Base-by-base conservation (phyloP, 176 grass and related monocot genomes). In the Triticum timopheevii region DNA sequence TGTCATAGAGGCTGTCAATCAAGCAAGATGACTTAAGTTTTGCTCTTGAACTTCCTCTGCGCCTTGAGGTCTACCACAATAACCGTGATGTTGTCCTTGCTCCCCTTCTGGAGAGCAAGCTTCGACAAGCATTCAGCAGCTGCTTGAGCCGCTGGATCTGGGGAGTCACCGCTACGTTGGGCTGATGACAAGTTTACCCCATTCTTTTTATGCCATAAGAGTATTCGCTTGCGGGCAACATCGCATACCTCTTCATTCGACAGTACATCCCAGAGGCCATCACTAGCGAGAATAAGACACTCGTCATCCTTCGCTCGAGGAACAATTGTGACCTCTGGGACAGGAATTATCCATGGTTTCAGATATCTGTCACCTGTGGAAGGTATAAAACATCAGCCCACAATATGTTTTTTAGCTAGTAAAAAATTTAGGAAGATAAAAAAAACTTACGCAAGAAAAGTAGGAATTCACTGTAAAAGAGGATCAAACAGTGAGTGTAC, bases 341-440 rank as follows among this genome's bases (percentile, higher is more conserved):
- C 95, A 44, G 93, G 87, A 76, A 95, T 97, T 79, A 97, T 97
- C 93, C 95, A 95, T 83, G 95, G 95, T 87, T 97, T 97, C 87
- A 97, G 84, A 82, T 95, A 97, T 85, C 92, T 76, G 27, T 76
- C 73, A 88, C 73, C 94, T 97, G 93, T 82, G 85, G 69, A 45
- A 80, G 36, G 72, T 62, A 76, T 8, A 84, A 30, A 34, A 58
- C 33, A 76, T 40, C 34, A 77, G 66, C 7, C 23, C 22, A 85
- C 15, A 20, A 63, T 10, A 49, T 69, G 44, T 34, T 69, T 38
- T 17, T 73, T 42, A 80, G 10, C 3, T 31, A 30, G 28, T 30
- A 42, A 44, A 24, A 84, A 24, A 50, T 23, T 86, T 78, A 31
- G 12, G 17, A 3, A 82, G 12, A 69, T 33, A 50, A 36, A 38